These are phyloP conservation scores for Actinomortierella ambigua DNA, from an alignment of 371 early-diverging fungal species.

Conservation along the genomic window DNA sequence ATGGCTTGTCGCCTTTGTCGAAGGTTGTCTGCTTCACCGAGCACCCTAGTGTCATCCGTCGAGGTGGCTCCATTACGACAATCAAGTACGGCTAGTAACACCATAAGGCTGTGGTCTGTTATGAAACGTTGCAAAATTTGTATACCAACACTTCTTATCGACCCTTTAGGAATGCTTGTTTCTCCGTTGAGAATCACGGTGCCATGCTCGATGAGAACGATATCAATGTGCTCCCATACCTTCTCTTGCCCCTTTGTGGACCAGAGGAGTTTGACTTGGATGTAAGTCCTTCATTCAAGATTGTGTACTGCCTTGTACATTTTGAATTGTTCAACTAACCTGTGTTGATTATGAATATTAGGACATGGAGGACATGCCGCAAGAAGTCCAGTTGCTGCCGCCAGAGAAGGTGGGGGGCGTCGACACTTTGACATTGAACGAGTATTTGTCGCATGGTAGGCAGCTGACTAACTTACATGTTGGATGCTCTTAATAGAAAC, in stretches of 20 bases:
- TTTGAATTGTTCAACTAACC: no score
- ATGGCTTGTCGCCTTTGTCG: slow-evolving; percentile 71
- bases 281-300: slow-evolving; percentile 42
- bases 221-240: slow-evolving; percentile 82
- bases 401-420: slow-evolving; percentile 63
- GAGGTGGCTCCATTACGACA: slow-evolving; percentile 85
- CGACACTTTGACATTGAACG: background rate
- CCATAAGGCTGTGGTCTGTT: background rate
- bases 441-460: background rate
- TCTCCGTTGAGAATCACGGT: slow-evolving; percentile 73
- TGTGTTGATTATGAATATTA: slow-evolving; percentile 23
- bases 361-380: slow-evolving; percentile 94
- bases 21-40: slow-evolving; percentile 88
- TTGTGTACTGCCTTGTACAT: slow-evolving; percentile 1
- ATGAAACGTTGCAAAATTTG: background rate
- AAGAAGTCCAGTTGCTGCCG: slow-evolving; percentile 87
- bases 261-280: slow-evolving; percentile 90
- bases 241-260: slow-evolving; percentile 90
- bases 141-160: background rate
- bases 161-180: slow-evolving; percentile 75
- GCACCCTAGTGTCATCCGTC: slow-evolving; percentile 80
- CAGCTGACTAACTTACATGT: slow-evolving; percentile 5
- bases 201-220: slow-evolving; percentile 67
- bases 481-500: slow-evolving; percentile 50
- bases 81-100: slow-evolving; percentile 74